Percentiles rank a stretch among this genome's conserved stretches.
Conservation (phyloP, 768 basidiomycete species). For the Mycena galericulata region DNA sequence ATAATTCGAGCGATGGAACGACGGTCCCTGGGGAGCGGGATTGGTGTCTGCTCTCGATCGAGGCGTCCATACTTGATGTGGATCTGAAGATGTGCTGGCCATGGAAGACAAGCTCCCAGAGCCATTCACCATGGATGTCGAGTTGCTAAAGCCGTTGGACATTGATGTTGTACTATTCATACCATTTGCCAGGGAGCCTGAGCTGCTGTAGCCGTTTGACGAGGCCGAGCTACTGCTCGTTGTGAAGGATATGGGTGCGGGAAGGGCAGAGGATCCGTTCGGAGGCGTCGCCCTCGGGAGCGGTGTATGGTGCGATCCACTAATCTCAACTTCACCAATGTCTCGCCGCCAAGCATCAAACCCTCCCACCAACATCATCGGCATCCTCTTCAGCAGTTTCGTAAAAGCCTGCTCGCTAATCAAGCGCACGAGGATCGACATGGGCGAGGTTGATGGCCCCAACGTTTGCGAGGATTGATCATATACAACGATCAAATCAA, state of each 20-base stretch:
- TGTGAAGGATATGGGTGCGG: conserved; percentile 33
- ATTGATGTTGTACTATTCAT: conserved; percentile 6
- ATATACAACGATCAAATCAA: conserved; percentile 89
- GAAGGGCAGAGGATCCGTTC: conserved; percentile 36
- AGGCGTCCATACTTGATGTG: conserved; percentile 50
- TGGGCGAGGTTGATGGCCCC: conserved; percentile 59
- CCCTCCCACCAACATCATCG: conserved; percentile 89
- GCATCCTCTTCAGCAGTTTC: conserved; percentile 78
- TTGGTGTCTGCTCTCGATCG: conserved; percentile 40
- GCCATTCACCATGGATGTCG: conserved; percentile 33
- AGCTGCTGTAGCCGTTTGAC: conserved; percentile 28
- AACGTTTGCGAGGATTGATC: conserved; percentile 73
- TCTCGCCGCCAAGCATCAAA: conserved; percentile 82
- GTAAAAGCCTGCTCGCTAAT: conserved; percentile 82
- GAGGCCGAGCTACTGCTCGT: conserved; percentile 17
- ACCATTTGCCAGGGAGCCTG: too few relatives aligned
- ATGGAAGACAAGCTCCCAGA: conserved; percentile 8
- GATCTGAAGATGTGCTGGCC: conserved; percentile 21
- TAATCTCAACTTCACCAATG: conserved; percentile 58
- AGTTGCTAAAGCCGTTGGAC: conserved; percentile 22
- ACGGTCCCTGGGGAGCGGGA: conserved; percentile 26
- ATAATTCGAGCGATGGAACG: conserved; percentile 45
- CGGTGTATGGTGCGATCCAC: conserved; percentile 34
- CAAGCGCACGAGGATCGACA: conserved; percentile 71
- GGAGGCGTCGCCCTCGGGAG: conserved; percentile 39